Percentiles rank a stretch among this genome's conserved stretches.
Conservation (phyloP, 108 stramenopile genomes). For the Nitzschia putrida region DNA sequence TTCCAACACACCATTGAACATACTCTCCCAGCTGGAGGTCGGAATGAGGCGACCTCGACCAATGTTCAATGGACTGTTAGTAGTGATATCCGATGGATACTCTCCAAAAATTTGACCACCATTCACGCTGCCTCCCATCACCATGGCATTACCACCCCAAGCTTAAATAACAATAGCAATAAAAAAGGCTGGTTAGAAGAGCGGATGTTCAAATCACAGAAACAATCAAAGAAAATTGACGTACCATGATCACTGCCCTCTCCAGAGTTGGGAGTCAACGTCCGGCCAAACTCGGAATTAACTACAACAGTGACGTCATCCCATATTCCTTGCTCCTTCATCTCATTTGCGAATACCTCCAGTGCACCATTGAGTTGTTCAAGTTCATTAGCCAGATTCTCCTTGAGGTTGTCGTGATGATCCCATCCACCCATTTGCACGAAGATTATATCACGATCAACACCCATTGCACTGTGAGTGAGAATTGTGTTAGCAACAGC, state of each 20-base stretch:
- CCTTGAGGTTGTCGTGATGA: conserved; percentile 40
- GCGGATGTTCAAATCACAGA: too few relatives aligned
- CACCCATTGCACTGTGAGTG: conserved; percentile 41
- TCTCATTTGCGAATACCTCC: not conserved
- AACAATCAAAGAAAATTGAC: too few relatives aligned
- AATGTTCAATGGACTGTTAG: too few relatives aligned
- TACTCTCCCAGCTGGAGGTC: too few relatives aligned
- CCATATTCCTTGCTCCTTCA: not conserved
- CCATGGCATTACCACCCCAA: too few relatives aligned
- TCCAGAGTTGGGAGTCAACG: conserved; percentile 39
- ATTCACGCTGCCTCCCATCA: too few relatives aligned
- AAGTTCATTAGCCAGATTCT: conserved; percentile 10
- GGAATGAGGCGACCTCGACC: too few relatives aligned
- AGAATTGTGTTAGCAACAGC: conserved; percentile 52
- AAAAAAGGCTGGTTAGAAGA: too few relatives aligned
- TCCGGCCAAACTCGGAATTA: conserved; percentile 9
- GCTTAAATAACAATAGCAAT: too few relatives aligned
- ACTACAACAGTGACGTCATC: not conserved
- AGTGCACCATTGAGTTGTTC: not conserved
- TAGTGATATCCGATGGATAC: too few relatives aligned
- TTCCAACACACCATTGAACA: too few relatives aligned
- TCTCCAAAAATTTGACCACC: too few relatives aligned
- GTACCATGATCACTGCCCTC: not conserved
- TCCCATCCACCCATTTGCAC: conserved; percentile 68
- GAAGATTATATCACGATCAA: conserved; percentile 63